Conservation (phyloP, 495 filamentous ascomycete genomes). For the Talaromyces trachyspermus region DNA sequence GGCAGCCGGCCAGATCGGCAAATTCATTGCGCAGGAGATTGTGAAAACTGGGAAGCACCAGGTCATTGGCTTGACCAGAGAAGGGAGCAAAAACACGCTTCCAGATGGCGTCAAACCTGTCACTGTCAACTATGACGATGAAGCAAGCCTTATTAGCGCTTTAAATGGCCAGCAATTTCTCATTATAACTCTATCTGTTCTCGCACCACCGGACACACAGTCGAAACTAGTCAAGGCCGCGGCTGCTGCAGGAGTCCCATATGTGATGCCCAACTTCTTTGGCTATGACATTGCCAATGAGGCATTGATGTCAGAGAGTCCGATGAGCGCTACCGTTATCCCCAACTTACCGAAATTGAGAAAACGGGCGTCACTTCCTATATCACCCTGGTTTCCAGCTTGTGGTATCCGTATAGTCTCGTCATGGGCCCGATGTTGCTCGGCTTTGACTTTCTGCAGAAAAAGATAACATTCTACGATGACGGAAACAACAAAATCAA, state of each 20-base stretch:
- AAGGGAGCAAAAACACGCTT: conserved; percentile 27
- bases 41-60: conserved; percentile 43
- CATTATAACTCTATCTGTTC: conserved; percentile 48
- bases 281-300: conserved; percentile 34
- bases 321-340: conserved; percentile 12
- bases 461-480: conserved; percentile 35
- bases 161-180: conserved; percentile 47
- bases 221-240: conserved; percentile 50
- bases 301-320: conserved; percentile 23
- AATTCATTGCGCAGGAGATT: conserved; percentile 42
- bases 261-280: conserved; percentile 56
- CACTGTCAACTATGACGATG: conserved; percentile 41
- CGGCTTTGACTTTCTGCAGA: conserved; percentile 40
- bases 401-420: conserved; percentile 50
- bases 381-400: conserved; percentile 38
- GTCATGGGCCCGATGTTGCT: conserved; percentile 14
- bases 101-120: conserved; percentile 35
- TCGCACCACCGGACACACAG: conserved; percentile 33
- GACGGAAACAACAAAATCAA: conserved; percentile 36
- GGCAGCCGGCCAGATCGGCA: conserved; percentile 50
- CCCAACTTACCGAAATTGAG: conserved; percentile 27
- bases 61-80: conserved; percentile 45
- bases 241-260: conserved; percentile 50
- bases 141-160: conserved; percentile 32
- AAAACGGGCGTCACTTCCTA: conserved; percentile 33